Evolutionary conservation across 176 grass and related monocot genomes (phyloP).

Genomic region (Typha latifolia): DNA sequence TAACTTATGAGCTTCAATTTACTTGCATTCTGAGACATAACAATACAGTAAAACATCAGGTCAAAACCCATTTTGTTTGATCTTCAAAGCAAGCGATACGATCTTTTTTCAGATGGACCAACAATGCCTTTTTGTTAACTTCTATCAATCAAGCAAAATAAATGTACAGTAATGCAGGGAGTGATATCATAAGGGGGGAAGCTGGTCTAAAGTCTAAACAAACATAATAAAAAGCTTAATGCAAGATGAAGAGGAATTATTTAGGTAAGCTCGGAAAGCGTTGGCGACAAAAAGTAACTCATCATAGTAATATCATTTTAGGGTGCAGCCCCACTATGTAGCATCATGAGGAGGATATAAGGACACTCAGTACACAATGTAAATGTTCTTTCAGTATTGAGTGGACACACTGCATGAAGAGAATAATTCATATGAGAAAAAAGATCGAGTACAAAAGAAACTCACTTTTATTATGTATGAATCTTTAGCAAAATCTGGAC

Average conservation of each 20-base stretch:
- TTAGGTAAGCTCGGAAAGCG: background rate
- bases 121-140: background rate
- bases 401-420: background rate
- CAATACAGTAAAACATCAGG: too few relatives aligned
- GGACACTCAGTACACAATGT: too few relatives aligned
- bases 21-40: too few relatives aligned
- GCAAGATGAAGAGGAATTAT: background rate
- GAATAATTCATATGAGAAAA: background rate
- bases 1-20: too few relatives aligned
- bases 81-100: background rate
- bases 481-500: constrained; percentile 62
- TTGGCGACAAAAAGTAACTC: background rate
- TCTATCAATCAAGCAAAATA: background rate
- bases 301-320: background rate
- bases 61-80: too few relatives aligned
- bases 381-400: too few relatives aligned
- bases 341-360: too few relatives aligned
- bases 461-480: constrained; percentile 60
- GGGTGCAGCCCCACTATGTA: background rate
- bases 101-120: background rate
- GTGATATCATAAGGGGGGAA: background rate
- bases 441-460: background rate
- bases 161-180: background rate
- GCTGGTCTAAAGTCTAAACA: background rate
- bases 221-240: background rate